Evolutionary conservation across 345 rosid genomes (phyloP), one percentile per base, ranked within the genome.

Genomic region (Gossypium arboreum): DNA sequence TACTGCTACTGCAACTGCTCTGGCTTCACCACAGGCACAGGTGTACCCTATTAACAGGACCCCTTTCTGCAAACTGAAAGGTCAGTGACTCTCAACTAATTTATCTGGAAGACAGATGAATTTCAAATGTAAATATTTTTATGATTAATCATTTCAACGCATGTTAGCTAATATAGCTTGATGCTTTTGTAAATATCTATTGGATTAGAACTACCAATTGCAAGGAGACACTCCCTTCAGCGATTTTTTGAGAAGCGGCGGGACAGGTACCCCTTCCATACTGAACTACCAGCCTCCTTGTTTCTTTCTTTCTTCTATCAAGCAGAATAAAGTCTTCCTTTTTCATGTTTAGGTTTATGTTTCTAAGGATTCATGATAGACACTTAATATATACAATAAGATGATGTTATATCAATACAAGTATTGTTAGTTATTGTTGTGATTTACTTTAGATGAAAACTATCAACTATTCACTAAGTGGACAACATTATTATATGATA

Each of bases 191-290:
- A 1, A 44, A 45, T 83, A 50, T 78, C 60, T 78, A 41, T 58
- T 73, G 67, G 50, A 75, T 65, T 87, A 92, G 97, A 88, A 73
- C 80, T 94, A 45, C 98, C 98, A 62, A 84, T 91, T 50, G 87
- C 97, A 47, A 88, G 98, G 87, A 92, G 92, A 64, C 91, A 91
- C 58, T 94, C 98, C 24, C 93, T 94, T 77, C 98, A 91, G 81
- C 84, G 89, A 24, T 94, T 94, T 82, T 87, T 94, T 55, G 97
- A 94, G 85, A 94, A 94, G 81, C 88, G 97, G 25, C 81, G 91
- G 8, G 97, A 92, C 90, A 94, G 97, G 97, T 94, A 88, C 25
- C 17, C 15, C 68, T 66, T 24, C 18, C 50, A 10, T 47, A 29
- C 25, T 58, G 57, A 51, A n/a, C 57, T 10, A 16, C 60, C 9